These are phyloP conservation scores for Boletus patriciae DNA, from an alignment of 768 basidiomycete genomes.

Conservation along the genomic window DNA sequence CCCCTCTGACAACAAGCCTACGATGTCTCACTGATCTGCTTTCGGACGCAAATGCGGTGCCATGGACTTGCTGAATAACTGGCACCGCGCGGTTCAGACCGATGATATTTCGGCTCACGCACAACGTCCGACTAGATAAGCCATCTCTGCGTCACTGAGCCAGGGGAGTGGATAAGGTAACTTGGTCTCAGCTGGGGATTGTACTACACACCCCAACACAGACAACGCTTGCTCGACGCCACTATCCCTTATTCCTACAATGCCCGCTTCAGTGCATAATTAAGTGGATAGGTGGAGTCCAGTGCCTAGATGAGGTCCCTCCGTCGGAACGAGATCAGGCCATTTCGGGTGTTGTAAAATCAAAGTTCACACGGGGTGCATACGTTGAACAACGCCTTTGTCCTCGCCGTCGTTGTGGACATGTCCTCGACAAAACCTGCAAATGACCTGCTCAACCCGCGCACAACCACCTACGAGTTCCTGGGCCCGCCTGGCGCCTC, in stretches of 20 bases:
- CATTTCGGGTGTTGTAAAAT: neutral
- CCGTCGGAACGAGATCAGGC: neutral
- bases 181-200: too few relatives aligned
- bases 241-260: too few relatives aligned
- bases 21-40: neutral
- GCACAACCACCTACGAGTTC: conserved; percentile 76
- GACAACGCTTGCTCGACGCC: too few relatives aligned
- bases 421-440: conserved; percentile 23
- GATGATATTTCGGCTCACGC: too few relatives aligned
- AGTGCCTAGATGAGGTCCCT: neutral
- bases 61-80: too few relatives aligned
- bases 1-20: neutral
- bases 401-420: neutral
- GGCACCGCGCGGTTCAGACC: too few relatives aligned
- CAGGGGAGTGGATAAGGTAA: too few relatives aligned
- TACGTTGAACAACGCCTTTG: neutral
- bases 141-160: neutral
- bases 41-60: neutral
- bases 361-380: conserved; percentile 11
- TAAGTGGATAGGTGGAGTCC: too few relatives aligned
- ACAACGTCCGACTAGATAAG: neutral
- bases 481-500: conserved; percentile 78
- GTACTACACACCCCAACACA: too few relatives aligned
- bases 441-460: conserved; percentile 58
- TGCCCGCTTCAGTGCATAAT: too few relatives aligned